Conservation (phyloP, 192 early-diverging fungal genomes). For the Coemansia sp. region DNA sequence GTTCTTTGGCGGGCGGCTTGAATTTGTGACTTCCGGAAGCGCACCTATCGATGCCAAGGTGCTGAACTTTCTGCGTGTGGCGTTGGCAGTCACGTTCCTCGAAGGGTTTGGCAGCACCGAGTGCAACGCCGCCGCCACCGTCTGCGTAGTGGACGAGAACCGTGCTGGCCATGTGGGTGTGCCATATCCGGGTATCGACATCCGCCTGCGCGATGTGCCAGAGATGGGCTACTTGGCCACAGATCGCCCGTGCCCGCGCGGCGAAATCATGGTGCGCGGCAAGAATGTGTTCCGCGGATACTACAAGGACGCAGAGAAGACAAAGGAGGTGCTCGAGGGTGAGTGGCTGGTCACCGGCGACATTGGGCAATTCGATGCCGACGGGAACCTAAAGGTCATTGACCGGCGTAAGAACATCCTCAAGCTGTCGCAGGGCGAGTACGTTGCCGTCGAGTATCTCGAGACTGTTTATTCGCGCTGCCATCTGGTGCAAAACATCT, state of each 20-base stretch:
- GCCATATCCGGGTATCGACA: slow-evolving; percentile 72
- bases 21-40: slow-evolving; percentile 63
- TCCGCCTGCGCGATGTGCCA: slow-evolving; percentile 87
- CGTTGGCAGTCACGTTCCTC: slow-evolving; percentile 56
- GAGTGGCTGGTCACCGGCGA: slow-evolving; percentile 90
- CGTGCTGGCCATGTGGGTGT: slow-evolving; percentile 72
- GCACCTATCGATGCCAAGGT: slow-evolving; percentile 69
- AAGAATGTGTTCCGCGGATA: slow-evolving; percentile 74
- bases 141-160: slow-evolving; percentile 32
- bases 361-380: slow-evolving; percentile 73
- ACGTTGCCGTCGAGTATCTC: slow-evolving; percentile 89
- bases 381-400: slow-evolving; percentile 76
- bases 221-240: slow-evolving; percentile 83
- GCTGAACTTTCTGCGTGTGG: slow-evolving; percentile 67
- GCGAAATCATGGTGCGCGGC: slow-evolving; percentile 87
- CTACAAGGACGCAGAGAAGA: slow-evolving; percentile 76
- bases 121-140: slow-evolving; percentile 32
- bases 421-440: slow-evolving; percentile 89
- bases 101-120: slow-evolving; percentile 60
- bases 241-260: slow-evolving; percentile 80
- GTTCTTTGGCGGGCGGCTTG: slow-evolving; percentile 75
- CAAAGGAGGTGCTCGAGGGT: slow-evolving; percentile 71
- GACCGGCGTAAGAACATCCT: slow-evolving; percentile 84
- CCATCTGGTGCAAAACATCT: slow-evolving; percentile 79
- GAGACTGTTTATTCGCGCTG: slow-evolving; percentile 76